These are phyloP conservation scores for Akanthomyces lecanii DNA, from an alignment of 2,329 filamentous ascomycete genomes.

Conservation along the genomic window DNA sequence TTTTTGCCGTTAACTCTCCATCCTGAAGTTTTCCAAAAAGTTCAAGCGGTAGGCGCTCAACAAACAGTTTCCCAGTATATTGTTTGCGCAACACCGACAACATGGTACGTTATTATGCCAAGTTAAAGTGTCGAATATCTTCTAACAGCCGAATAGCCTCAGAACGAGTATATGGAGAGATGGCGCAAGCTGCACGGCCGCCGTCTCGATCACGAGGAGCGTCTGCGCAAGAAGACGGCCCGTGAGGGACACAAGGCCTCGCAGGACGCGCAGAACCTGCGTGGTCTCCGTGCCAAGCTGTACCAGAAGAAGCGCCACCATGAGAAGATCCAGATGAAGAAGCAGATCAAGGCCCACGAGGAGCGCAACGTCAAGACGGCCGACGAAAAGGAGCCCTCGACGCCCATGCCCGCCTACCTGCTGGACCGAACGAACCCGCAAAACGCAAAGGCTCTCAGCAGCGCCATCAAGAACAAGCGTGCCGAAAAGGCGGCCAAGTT, in stretches of 20 bases:
- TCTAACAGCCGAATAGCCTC: constrained; percentile 51
- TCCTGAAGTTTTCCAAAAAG: constrained; percentile 21
- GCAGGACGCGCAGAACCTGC: constrained; percentile 87
- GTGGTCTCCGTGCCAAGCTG: constrained; percentile 86
- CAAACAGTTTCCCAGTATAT: constrained; percentile 19
- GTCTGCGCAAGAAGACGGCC: constrained; percentile 77
- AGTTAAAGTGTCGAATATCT: not conserved
- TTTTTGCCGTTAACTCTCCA: constrained; percentile 13
- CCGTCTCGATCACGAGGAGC: constrained; percentile 76
- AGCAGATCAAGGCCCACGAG: constrained; percentile 90
- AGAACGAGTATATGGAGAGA: constrained; percentile 70
- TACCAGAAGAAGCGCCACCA: constrained; percentile 90
- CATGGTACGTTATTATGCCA: constrained; percentile 27
- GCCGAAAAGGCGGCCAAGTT: constrained; percentile 93
- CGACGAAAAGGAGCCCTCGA: constrained; percentile 71
- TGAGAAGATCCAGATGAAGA: constrained; percentile 98
- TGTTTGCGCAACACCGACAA: constrained; percentile 26
- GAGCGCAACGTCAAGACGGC: constrained; percentile 92
- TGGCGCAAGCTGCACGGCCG: constrained; percentile 53
- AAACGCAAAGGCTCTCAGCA: constrained; percentile 66
- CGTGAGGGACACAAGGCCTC: constrained; percentile 86
- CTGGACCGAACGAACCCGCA: constrained; percentile 70
- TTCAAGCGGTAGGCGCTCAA: constrained; percentile 21
- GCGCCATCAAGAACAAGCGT: constrained; percentile 92
- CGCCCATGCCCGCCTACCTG: constrained; percentile 86